Evolutionary conservation across 345 rosid genomes (phyloP).

Genomic region (Aurinia saxatilis): DNA sequence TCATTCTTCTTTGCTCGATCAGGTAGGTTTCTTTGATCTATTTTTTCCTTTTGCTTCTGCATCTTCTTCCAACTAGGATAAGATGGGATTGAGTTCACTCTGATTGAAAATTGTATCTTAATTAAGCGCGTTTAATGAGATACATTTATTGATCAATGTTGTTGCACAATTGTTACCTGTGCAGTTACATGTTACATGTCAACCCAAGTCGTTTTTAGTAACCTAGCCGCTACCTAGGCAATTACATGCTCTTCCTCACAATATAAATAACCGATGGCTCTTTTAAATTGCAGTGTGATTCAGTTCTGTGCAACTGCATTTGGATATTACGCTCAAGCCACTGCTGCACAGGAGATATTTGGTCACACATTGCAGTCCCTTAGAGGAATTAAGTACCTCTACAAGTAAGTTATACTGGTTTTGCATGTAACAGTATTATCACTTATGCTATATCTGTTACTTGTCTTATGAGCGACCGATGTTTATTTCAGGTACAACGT

Average conservation of each 20-base stretch:
- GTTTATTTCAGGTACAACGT: constrained; percentile 67
- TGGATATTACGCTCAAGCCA: constrained; percentile 98
- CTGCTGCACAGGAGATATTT: constrained; percentile 96
- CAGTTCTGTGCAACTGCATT: constrained; percentile 94
- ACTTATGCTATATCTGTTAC: neutral
- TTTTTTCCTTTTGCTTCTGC: neutral
- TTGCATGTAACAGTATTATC: neutral
- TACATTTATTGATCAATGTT: neutral
- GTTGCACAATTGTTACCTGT: neutral
- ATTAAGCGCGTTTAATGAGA: neutral
- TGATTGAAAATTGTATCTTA: neutral
- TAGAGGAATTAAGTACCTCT: constrained; percentile 83
- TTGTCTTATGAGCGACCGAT: neutral
- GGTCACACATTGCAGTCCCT: constrained; percentile 98
- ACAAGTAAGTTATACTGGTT: constrained; percentile 60
- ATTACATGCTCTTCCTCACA: neutral
- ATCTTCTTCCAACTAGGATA: too few relatives aligned
- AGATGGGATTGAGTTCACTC: neutral
- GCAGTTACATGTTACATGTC: too few relatives aligned
- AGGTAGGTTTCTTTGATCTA: constrained; percentile 41
- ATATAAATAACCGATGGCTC: constrained; percentile 5
- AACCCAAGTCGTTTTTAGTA: neutral
- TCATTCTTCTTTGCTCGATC: constrained; percentile 87
- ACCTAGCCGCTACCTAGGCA: neutral
- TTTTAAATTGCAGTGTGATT: constrained; percentile 66